Evolutionary conservation across 2,329 filamentous ascomycete genomes (phyloP).

Genomic region (Microdochium trichocladiopsis): DNA sequence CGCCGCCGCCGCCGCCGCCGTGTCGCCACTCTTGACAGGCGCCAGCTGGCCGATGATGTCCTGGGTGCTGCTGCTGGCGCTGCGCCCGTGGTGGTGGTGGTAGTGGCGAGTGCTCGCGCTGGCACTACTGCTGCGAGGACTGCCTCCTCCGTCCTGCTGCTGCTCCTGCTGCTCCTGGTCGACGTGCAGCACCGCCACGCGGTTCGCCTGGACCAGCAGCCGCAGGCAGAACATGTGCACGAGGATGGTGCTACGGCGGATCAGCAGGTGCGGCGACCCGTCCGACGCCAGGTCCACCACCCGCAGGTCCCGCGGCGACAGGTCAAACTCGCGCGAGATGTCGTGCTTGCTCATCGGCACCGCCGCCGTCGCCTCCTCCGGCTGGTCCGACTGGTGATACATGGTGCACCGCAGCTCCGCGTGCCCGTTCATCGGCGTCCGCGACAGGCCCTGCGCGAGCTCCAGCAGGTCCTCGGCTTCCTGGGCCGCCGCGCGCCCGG

Average conservation of each 20-base stretch:
- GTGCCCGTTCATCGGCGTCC: not conserved
- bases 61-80: too few species aligned
- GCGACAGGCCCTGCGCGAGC: not conserved
- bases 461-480: not conserved
- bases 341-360: slow-evolving; percentile 5
- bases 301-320: slow-evolving; percentile 20
- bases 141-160: slow-evolving; percentile 2
- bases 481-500: not conserved
- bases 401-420: not conserved
- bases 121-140: too few species aligned
- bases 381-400: not conserved
- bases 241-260: slow-evolving; percentile 21
- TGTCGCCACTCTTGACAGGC: not conserved
- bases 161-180: slow-evolving; percentile 4
- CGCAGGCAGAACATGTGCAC: slow-evolving; percentile 26
- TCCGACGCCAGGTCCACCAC: slow-evolving; percentile 23
- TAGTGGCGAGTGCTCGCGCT: too few species aligned
- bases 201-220: slow-evolving; percentile 22
- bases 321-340: slow-evolving; percentile 5
- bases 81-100: too few species aligned
- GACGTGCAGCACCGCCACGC: slow-evolving; percentile 18
- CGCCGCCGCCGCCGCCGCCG: not conserved
- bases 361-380: not conserved
- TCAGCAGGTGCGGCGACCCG: slow-evolving; percentile 23
- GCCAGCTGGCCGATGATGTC: not conserved